Conservation (phyloP, 2,329 filamentous ascomycete species). For the Aspergillus sp. region DNA sequence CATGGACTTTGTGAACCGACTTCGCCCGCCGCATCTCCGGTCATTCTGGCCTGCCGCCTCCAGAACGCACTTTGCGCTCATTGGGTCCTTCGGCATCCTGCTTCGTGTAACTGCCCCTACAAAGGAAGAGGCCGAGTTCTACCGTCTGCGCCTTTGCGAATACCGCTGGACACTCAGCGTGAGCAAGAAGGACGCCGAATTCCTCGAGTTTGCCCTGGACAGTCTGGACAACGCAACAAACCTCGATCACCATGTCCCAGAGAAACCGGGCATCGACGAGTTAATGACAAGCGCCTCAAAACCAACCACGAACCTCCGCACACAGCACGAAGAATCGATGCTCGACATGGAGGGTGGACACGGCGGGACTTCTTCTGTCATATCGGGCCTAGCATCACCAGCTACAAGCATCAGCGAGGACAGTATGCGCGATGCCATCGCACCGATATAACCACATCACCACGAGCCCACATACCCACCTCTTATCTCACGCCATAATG, state of each 20-base stretch:
- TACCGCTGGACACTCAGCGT: slow-evolving; percentile 94
- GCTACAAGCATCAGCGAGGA: slow-evolving; percentile 42
- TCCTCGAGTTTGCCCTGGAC: slow-evolving; percentile 69
- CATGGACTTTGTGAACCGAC: slow-evolving; percentile 95
- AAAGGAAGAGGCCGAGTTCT: slow-evolving; percentile 89
- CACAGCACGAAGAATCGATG: slow-evolving; percentile 32
- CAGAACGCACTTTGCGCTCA: slow-evolving; percentile 80
- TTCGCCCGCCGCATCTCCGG: slow-evolving; percentile 83
- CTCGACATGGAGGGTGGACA: slow-evolving; percentile 27
- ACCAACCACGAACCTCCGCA: slow-evolving; percentile 25
- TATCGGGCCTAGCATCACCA: slow-evolving; percentile 43
- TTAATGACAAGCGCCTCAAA: slow-evolving; percentile 41
- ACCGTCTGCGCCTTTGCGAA: slow-evolving; percentile 80
- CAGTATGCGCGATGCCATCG: slow-evolving; percentile 33
- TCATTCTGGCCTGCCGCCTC: slow-evolving; percentile 73
- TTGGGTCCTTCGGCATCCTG: slow-evolving; percentile 89
- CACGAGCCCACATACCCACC: not conserved
- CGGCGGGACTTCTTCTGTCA: slow-evolving; percentile 39
- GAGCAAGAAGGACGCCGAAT: slow-evolving; percentile 70
- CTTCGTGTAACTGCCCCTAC: slow-evolving; percentile 88
- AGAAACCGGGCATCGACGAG: slow-evolving; percentile 66
- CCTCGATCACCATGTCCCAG: slow-evolving; percentile 69
- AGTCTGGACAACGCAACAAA: slow-evolving; percentile 75
- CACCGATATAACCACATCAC: slow-evolving; percentile 10
- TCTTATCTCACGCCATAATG: slow-evolving; percentile 19